Evolutionary conservation across 306 rosid species (phyloP).

Genomic region (Prunus mongolica): DNA sequence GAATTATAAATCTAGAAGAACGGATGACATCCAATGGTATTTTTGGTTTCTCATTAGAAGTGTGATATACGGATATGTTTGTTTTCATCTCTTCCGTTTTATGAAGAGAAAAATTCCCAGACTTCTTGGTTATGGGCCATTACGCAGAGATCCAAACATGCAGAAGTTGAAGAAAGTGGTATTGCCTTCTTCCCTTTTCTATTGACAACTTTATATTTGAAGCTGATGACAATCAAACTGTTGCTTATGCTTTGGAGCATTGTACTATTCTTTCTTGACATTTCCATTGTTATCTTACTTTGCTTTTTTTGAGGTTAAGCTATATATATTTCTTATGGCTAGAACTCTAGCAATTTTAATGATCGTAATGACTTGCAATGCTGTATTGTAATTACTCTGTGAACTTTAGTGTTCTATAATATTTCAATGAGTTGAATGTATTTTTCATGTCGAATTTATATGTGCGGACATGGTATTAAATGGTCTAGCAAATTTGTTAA

Average conservation of each 20-base stretch:
- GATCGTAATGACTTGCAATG: neutral
- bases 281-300: neutral
- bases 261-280: neutral
- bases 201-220: slow-evolving; percentile 11
- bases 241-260: slow-evolving; percentile 9
- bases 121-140: slow-evolving; percentile 75
- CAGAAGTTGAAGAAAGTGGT: slow-evolving; percentile 75
- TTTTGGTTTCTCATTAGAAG: slow-evolving; percentile 57
- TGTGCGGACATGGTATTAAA: too few species aligned
- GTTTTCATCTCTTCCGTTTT: slow-evolving; percentile 50
- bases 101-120: slow-evolving; percentile 48
- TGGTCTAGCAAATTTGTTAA: neutral
- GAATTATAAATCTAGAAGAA: slow-evolving; percentile 45
- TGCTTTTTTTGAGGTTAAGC: neutral
- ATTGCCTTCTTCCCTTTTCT: slow-evolving; percentile 33
- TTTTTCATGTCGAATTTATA: neutral
- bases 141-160: slow-evolving; percentile 62
- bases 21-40: slow-evolving; percentile 44
- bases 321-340: neutral
- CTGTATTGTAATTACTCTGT: neutral
- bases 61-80: slow-evolving; percentile 51
- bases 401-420: neutral
- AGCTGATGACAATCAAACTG: slow-evolving; percentile 14
- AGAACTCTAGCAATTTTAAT: neutral
- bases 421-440: neutral